phyloP scores from a whole-genome alignment of 129 eudicot genomes.

The Apium graveolens region DNA sequence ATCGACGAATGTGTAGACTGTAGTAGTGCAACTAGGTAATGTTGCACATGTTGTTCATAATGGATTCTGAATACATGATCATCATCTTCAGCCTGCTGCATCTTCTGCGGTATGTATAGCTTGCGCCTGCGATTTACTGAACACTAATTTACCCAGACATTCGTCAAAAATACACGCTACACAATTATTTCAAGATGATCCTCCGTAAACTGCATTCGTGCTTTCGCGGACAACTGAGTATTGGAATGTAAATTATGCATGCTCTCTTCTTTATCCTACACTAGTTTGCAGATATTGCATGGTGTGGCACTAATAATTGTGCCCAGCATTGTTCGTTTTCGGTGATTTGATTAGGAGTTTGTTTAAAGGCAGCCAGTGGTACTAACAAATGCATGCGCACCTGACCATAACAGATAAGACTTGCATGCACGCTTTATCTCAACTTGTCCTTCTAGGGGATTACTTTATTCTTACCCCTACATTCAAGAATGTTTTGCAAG shows the following conservation, averaged over 20 bases:
- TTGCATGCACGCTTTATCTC: neutral
- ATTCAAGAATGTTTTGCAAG: too few relatives aligned
- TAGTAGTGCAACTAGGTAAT: neutral
- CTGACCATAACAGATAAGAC: neutral
- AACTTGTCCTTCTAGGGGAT: neutral
- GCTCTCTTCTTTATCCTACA: too few relatives aligned
- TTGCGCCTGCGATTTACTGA: too few relatives aligned
- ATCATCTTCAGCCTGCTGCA: too few relatives aligned
- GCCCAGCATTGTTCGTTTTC: neutral
- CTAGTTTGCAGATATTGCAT: neutral
- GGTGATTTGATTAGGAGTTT: neutral
- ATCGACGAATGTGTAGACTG: neutral
- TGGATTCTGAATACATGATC: neutral
- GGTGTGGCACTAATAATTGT: neutral
- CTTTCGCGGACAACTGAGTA: too few relatives aligned
- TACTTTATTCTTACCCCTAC: neutral
- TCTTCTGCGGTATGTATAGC: too few relatives aligned
- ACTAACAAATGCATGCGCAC: conserved; percentile 1
- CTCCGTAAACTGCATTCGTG: too few relatives aligned
- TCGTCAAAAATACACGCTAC: neutral
- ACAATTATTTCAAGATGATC: neutral
- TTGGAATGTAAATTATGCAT: too few relatives aligned
- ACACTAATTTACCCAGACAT: too few relatives aligned
- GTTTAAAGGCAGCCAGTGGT: neutral
- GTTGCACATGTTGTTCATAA: neutral